Conservation (phyloP, 257 asterid species). For the Solanum appendiculatum region DNA sequence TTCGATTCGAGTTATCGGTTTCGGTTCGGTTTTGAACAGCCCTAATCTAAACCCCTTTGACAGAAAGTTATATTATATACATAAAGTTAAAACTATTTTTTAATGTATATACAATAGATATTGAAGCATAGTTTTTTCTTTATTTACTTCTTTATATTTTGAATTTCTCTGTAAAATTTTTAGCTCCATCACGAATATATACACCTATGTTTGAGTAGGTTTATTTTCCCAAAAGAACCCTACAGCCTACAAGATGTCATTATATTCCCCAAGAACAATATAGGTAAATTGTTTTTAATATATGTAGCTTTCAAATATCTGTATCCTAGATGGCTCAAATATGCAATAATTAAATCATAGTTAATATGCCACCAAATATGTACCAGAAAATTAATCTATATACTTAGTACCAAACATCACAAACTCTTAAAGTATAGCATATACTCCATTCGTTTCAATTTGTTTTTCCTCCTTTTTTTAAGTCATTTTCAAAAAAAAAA, state of each 20-base stretch:
- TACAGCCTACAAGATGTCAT: background rate
- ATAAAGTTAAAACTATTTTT: background rate
- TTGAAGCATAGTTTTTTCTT: background rate
- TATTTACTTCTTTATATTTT: background rate
- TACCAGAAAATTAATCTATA: background rate
- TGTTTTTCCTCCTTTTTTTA: too few relatives aligned
- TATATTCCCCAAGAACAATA: background rate
- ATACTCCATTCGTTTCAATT: too few relatives aligned
- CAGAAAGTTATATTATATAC: background rate
- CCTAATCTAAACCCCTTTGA: background rate
- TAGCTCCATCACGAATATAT: background rate
- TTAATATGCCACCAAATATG: background rate
- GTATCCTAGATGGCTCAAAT: background rate
- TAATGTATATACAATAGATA: background rate
- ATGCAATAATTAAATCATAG: background rate
- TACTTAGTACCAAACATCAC: background rate
- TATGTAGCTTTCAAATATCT: background rate
- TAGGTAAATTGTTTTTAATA: background rate
- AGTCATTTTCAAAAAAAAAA: too few relatives aligned
- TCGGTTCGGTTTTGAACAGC: too few relatives aligned
- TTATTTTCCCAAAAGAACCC: background rate
- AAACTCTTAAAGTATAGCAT: background rate
- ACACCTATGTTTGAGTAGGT: background rate
- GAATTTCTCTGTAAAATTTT: rapidly evolving
- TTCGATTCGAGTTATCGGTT: too few relatives aligned